phyloP scores from a whole-genome alignment of 225 moss, liverwort and hornwort genomes.

The Sphagnum contortum region DNA sequence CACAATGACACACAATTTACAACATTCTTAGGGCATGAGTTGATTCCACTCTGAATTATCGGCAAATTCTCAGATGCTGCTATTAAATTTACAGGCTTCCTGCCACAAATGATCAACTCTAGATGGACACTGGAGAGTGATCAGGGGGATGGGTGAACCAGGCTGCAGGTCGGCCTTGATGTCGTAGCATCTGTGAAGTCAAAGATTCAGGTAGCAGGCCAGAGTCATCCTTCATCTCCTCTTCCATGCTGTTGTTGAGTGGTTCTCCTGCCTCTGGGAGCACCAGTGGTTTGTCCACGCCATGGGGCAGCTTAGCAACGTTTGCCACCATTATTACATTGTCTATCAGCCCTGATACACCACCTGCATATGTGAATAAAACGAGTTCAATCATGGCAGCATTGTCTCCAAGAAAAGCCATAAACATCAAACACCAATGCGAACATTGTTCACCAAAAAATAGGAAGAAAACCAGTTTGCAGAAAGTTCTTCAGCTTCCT shows the following conservation, averaged over 20 bases:
- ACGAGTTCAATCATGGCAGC: too few relatives aligned
- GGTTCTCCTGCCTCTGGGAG: conserved; percentile 32
- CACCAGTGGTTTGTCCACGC: conserved; percentile 7
- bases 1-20: too few relatives aligned
- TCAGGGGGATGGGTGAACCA: conserved; percentile 58
- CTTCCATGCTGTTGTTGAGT: conserved; percentile 16
- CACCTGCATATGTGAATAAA: conserved; percentile 22
- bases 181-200: conserved; percentile 59
- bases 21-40: too few relatives aligned
- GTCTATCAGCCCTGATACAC: conserved; percentile 67
- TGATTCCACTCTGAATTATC: too few relatives aligned
- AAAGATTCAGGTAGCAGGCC: conserved; percentile 55
- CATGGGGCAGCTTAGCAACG: conserved; percentile 24
- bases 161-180: conserved; percentile 24
- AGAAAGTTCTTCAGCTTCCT: too few relatives aligned
- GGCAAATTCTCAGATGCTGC: too few relatives aligned
- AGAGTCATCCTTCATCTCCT: conserved; percentile 22
- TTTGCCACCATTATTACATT: conserved; percentile 71
- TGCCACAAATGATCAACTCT: too few relatives aligned
- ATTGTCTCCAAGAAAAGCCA: too few relatives aligned
- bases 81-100: too few relatives aligned
- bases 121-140: conserved; percentile 3
- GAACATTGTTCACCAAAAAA: too few relatives aligned
- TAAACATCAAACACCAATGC: too few relatives aligned
- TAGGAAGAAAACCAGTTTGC: too few relatives aligned